Evolutionary conservation across 441 rosid species (phyloP).

Genomic region (Arabidopsis hybrid): DNA sequence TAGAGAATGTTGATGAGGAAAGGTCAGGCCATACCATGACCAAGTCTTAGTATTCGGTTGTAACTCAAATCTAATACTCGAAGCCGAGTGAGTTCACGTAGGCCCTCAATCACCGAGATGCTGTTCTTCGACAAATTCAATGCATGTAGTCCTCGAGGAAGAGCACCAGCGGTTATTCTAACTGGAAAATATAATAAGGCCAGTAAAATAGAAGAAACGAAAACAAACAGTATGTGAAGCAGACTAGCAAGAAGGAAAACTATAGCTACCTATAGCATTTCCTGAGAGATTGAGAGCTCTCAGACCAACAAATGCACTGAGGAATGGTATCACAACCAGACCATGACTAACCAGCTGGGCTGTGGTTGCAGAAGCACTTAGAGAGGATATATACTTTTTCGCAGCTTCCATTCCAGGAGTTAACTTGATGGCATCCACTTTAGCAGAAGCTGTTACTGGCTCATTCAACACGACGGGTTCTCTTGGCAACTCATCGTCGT

Average conservation of each 20-base stretch:
- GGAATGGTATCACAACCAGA: slow-evolving; percentile 74
- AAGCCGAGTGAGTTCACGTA: slow-evolving; percentile 90
- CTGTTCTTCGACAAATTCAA: slow-evolving; percentile 85
- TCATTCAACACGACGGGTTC: slow-evolving; percentile 46
- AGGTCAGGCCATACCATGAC: slow-evolving; percentile 72
- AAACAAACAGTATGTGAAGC: slow-evolving; percentile 12
- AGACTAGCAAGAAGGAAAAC: slow-evolving; percentile 32
- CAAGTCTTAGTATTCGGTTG: slow-evolving; percentile 81
- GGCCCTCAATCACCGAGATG: slow-evolving; percentile 83
- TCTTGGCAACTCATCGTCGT: slow-evolving; percentile 43
- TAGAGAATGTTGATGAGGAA: slow-evolving; percentile 21
- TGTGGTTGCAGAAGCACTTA: slow-evolving; percentile 68
- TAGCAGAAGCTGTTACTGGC: slow-evolving; percentile 45
- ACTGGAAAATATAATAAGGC: slow-evolving; percentile 48
- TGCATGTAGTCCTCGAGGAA: slow-evolving; percentile 89
- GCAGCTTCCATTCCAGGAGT: slow-evolving; percentile 80
- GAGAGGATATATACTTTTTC: slow-evolving; percentile 71
- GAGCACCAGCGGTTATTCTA: slow-evolving; percentile 84
- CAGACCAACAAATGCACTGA: slow-evolving; percentile 76
- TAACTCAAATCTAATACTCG: slow-evolving; percentile 93
- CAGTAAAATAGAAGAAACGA: slow-evolving; percentile 17
- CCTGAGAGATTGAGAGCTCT: slow-evolving; percentile 91
- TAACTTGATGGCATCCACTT: slow-evolving; percentile 53
- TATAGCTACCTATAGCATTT: slow-evolving; percentile 71
- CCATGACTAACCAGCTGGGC: slow-evolving; percentile 84